Evolutionary conservation across 139 green algal genomes (phyloP).

Genomic region (Deuterostichococcus epilithicus): DNA sequence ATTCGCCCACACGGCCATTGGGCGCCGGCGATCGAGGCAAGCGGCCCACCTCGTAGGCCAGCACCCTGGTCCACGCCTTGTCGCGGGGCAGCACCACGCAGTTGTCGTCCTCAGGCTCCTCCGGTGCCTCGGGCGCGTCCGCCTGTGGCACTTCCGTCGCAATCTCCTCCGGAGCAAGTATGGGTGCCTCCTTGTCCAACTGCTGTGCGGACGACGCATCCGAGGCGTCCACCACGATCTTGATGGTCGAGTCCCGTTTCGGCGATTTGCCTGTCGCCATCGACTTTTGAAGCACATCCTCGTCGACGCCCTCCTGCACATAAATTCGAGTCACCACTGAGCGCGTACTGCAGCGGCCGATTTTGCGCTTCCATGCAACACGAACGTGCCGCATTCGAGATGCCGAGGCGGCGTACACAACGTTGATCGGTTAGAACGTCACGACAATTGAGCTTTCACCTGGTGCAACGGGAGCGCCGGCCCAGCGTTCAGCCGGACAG

Average conservation of each 20-base stretch:
- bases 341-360: too few species aligned
- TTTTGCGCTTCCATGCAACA: too few species aligned
- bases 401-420: too few species aligned
- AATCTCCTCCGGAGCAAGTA: too few species aligned
- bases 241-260: background rate
- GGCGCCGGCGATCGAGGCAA: background rate
- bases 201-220: too few species aligned
- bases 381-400: too few species aligned
- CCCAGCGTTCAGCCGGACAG: background rate
- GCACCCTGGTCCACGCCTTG: conserved; percentile 41
- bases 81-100: conserved; percentile 40
- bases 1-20: background rate
- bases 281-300: background rate
- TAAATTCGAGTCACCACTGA: too few species aligned
- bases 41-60: conserved; percentile 45
- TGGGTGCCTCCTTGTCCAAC: background rate
- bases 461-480: background rate
- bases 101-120: background rate
- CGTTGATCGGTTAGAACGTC: too few species aligned
- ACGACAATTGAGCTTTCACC: background rate
- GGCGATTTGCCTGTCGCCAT: background rate
- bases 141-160: too few species aligned
- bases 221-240: background rate
- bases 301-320: too few species aligned
- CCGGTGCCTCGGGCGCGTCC: background rate